Evolutionary conservation across 2,329 filamentous ascomycete species (phyloP), one percentile per base, ranked within the genome.

Genomic region (Sporothrix luriei): DNA sequence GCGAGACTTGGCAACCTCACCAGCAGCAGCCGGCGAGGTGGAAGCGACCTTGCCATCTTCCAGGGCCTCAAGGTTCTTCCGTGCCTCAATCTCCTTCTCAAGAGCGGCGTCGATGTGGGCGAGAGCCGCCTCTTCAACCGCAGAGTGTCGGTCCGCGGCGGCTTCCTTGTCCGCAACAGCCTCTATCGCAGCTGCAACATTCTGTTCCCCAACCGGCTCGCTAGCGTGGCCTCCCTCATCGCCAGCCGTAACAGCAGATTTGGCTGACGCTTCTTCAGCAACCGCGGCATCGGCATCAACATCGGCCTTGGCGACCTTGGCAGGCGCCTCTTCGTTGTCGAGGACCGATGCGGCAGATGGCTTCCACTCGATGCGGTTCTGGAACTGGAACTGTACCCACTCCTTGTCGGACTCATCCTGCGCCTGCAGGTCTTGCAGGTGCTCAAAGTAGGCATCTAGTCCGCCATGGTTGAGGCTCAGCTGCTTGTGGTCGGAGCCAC

Each of bases 341-440:
- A 88, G 82, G 57, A 87, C 83, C 46, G 85, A 81, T 33, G 84
- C 82, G 5, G 84, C 82, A 26, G 82, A 81, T 2, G 88, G 85
- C 83, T 95, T 94, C 92, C 94, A 97, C 78, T 95, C 94, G 75
- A 97, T 92, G 73, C 90, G 87, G 79, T 93, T 91, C 69, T 90
- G 91, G 78, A 96, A 94, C 79, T 97, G 91, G 76, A 93, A 96
- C 78, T 97, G 93, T 55, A 90, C 90, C 93, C 93, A 97, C 78
- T 97, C 94, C 74, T 90, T 88, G 66, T 93, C 90, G 54, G 68
- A 82, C 76, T 90, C 89, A 48, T 87, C 90, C 65, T 85, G 84
- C 71, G 84, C 85, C 78, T 94, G 89, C 73, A 90, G 87, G 78
- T 91, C 90, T 79, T 94, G 93, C 83, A 95, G 91, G 68, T 93